Conservation (phyloP, 768 basidiomycete species). For the Lepiota venenata region DNA sequence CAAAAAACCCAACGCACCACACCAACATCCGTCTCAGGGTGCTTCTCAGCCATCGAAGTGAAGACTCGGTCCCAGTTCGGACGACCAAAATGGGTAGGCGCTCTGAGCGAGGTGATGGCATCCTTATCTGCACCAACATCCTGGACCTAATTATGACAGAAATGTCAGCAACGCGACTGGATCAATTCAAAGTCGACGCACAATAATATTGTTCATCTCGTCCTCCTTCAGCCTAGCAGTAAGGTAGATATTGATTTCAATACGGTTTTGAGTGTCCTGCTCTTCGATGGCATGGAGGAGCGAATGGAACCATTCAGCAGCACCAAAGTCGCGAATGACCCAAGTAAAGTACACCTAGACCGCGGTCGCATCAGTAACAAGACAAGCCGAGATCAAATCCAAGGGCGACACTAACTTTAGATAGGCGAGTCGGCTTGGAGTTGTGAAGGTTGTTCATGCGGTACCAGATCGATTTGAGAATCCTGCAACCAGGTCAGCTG, state of each 20-base stretch:
- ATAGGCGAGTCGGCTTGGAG: conserved; percentile 75
- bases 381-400: background rate
- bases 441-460: conserved; percentile 86
- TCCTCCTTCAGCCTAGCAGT: conserved; percentile 90
- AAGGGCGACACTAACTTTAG: conserved; percentile 49
- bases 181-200: conserved; percentile 26
- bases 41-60: conserved; percentile 71
- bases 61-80: conserved; percentile 85
- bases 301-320: conserved; percentile 93
- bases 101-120: conserved; percentile 82
- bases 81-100: conserved; percentile 91
- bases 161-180: background rate
- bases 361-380: background rate
- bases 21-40: conserved; percentile 86
- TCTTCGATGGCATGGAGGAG: conserved; percentile 91
- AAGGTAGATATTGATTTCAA: conserved; percentile 94
- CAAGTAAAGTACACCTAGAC: conserved; percentile 81
- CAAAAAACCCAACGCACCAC: conserved; percentile 50
- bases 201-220: conserved; percentile 91
- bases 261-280: conserved; percentile 79
- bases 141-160: conserved; percentile 48
- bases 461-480: conserved; percentile 93
- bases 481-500: conserved; percentile 35
- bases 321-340: conserved; percentile 92
- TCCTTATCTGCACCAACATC: conserved; percentile 94